Evolutionary conservation across 148 eudicot species (phyloP), one percentile per base, ranked within the genome.

Genomic region (Fagopyrum tataricum): DNA sequence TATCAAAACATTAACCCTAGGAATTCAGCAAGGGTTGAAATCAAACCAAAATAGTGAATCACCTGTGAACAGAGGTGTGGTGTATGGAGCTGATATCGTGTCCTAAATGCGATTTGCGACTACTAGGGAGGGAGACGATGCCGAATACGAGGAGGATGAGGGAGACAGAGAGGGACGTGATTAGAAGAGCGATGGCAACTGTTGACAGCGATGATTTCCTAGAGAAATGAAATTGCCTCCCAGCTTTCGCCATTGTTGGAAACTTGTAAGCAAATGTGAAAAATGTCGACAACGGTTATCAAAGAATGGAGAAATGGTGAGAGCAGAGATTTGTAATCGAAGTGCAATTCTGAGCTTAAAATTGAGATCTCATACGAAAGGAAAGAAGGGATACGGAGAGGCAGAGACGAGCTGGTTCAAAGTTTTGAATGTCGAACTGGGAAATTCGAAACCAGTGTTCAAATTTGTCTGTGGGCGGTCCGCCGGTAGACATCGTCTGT

Each of bases 31-130:
- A 51, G 56, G 56, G 13, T 51, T 51, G 56, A 51, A 51, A 51
- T 51, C n/a, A n/a, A 51, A n/a, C n/a, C 1, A 11, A 12, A 12
- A 5, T 6, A 37, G 43, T 20, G 12, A 46, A 37, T 2, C 67
- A 89, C 97, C 87, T 76, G 75, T 74, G 81, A 10, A 83, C 73
- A 15, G 89, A 70, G 24, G 67, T 79, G 83, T 70, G 94, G 64
- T 78, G 84, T 18, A 92, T 77, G 44, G 87, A 77, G 78, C 31
- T 85, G 71, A 92, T 92, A 84, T 92, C 97, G 20, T 84, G 83
- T 0, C 81, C 83, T 62, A 77, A 77, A 12, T 72, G 81, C 31
- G 91, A 74, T 17, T 70, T 72, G 44, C 42, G 13, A 66, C 8
- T 69, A 6, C 51, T 55, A 70, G 92, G 84, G 66, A 89, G 72